A percentile compares a stretch with the other conserved stretches of the same genome.
phyloP scores from a whole-genome alignment of 345 rosid species.

The Citrus mangshanensis region DNA sequence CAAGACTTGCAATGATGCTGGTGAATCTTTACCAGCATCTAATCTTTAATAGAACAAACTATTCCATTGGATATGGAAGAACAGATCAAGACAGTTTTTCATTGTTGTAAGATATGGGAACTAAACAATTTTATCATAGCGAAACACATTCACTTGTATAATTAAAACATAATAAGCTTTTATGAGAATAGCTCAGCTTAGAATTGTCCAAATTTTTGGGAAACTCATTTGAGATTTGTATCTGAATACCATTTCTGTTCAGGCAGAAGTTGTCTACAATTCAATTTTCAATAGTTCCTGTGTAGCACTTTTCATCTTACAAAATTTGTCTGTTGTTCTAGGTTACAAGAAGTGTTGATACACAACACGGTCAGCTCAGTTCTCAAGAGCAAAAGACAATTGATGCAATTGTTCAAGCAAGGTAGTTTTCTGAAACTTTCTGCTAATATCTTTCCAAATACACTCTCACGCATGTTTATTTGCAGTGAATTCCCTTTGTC shows the following conservation, averaged over 20 bases:
- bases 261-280: background rate
- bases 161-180: background rate
- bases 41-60: background rate
- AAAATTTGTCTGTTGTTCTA: constrained; percentile 9
- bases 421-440: constrained; percentile 39
- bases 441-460: background rate
- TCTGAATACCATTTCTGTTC: background rate
- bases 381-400: constrained; percentile 78
- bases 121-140: background rate
- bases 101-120: background rate
- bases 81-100: background rate
- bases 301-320: background rate
- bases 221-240: too few relatives aligned
- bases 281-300: background rate
- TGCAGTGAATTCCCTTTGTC: constrained; percentile 82
- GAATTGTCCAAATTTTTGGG: background rate
- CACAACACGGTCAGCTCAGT: constrained; percentile 54
- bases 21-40: background rate
- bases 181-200: background rate
- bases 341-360: constrained; percentile 91
- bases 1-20: background rate
- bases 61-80: background rate
- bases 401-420: constrained; percentile 84
- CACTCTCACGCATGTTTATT: constrained; percentile 7
- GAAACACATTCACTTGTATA: background rate